These are phyloP conservation scores for Pseudognaphalium luteoalbum DNA, from an alignment of 129 eudicot genomes.

Conservation along the genomic window DNA sequence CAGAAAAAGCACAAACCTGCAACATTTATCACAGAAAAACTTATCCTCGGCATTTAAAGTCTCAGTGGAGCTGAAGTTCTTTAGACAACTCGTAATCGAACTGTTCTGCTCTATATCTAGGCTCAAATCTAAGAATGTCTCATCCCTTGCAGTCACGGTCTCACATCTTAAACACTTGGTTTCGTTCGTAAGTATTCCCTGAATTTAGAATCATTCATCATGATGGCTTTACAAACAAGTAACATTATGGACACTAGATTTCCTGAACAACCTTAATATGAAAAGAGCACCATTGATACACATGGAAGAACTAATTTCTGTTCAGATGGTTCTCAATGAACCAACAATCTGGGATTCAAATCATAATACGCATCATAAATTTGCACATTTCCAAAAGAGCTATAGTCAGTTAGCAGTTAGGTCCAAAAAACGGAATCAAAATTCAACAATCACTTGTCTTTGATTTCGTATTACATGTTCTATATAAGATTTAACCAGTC, in stretches of 20 bases:
- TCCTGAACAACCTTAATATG: neutral
- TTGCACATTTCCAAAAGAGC: neutral
- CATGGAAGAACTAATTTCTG: neutral
- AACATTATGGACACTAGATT: neutral
- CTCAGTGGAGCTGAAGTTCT: slow-evolving; percentile 83
- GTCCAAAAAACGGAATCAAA: neutral
- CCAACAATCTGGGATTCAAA: neutral
- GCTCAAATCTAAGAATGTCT: slow-evolving; percentile 69
- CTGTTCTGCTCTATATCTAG: slow-evolving; percentile 76
- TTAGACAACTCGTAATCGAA: slow-evolving; percentile 70
- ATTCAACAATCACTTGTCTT: neutral
- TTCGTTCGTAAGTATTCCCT: slow-evolving; percentile 77
- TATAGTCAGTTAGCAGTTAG: no score
- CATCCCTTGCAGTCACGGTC: slow-evolving; percentile 79
- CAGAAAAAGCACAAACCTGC: slow-evolving; percentile 48
- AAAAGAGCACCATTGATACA: neutral
- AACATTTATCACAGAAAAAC: slow-evolving; percentile 82
- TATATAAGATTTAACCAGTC: neutral
- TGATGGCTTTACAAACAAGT: neutral
- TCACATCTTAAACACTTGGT: slow-evolving; percentile 75
- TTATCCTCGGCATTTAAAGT: slow-evolving; percentile 88
- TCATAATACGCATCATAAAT: neutral
- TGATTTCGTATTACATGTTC: no score
- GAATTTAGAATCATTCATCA: slow-evolving; percentile 3
- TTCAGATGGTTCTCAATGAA: slow-evolving; percentile 1